Evolutionary conservation across 1,139 yeast genomes (phyloP), one percentile per base, ranked within the genome.

Genomic region (Pichia sp.): DNA sequence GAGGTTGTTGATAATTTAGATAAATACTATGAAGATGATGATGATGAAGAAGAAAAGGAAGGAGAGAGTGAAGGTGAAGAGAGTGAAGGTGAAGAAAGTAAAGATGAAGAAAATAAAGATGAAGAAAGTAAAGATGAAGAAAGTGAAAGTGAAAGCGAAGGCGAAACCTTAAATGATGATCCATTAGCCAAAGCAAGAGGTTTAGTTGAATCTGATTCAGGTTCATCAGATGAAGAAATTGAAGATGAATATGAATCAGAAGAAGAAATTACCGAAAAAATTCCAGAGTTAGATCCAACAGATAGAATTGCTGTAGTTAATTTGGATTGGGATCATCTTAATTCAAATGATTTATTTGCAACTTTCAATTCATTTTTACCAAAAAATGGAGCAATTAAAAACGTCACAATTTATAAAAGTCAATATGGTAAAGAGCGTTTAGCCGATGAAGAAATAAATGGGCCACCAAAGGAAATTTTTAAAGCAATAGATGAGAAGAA

Each of bases 291-390:
- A 44, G 97, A 91, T 2, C 96, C 96, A 31, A 77, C 96, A 0
- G 72, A 73, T 39, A 73, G 87, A 7, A 76, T 95, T 65, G 99
- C 99, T 0, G 96, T 85, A 2, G 99, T 95, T 34, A 95, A 95
- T 64, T 75, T 95, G 79, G 99, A 95, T 66, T 95, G 99, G 99
- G 99, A 95, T 62, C 87, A 93, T 64, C 76, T 95, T 25, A 78
- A 82, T 50, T 87, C 98, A 0, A 82, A 81, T 14, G 99, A 93
- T 67, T 70, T 95, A 58, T 81, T 88, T 87, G 96, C 96, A 7
- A 86, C 98, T 0, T 89, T 95, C 62, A 73, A 83, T 8, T 84
- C 96, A 50, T 95, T 95, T 71, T 85, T 87, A 22, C 96, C 97
- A 18, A 70, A 80, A 42, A 81, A 79, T 44, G 96, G 96, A 1